Conservation (phyloP, 768 basidiomycete genomes). For the Ephemerocybe angulata region DNA sequence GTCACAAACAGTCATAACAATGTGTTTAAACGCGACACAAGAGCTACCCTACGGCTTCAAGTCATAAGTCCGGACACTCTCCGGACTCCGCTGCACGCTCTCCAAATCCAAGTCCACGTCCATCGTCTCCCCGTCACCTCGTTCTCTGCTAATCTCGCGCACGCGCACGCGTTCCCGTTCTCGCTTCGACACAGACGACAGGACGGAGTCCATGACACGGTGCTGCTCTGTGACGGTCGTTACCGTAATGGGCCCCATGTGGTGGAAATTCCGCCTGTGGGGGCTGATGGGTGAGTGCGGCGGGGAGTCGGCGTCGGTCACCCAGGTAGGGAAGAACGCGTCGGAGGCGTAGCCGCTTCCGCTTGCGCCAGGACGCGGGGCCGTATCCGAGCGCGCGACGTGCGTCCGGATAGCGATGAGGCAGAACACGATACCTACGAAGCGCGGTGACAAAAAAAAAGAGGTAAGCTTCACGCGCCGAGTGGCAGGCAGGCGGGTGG, state of each 20-base stretch:
- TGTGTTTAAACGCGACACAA: no score
- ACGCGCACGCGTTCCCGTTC: background rate
- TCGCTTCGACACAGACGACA: background rate
- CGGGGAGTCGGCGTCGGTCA: background rate
- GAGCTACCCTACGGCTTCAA: background rate
- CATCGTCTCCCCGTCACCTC: background rate
- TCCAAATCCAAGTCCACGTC: background rate
- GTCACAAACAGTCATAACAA: no score
- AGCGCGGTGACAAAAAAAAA: background rate
- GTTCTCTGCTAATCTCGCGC: background rate
- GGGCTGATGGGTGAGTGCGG: background rate
- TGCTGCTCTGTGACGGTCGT: constrained; percentile 8
- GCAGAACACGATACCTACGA: constrained; percentile 7
- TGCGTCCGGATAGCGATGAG: constrained; percentile 7
- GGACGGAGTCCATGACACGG: background rate
- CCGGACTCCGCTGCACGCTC: background rate
- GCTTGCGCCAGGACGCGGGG: background rate
- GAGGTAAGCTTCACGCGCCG: background rate
- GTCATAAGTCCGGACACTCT: background rate
- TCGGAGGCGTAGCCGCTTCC: background rate
- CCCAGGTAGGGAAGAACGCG: constrained; percentile 7
- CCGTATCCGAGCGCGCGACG: background rate
- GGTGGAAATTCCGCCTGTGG: background rate
- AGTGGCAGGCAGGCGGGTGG: background rate
- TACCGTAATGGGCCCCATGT: constrained; percentile 1